Evolutionary conservation across 441 rosid genomes (phyloP).

Genomic region (Codiaeum variegatum): DNA sequence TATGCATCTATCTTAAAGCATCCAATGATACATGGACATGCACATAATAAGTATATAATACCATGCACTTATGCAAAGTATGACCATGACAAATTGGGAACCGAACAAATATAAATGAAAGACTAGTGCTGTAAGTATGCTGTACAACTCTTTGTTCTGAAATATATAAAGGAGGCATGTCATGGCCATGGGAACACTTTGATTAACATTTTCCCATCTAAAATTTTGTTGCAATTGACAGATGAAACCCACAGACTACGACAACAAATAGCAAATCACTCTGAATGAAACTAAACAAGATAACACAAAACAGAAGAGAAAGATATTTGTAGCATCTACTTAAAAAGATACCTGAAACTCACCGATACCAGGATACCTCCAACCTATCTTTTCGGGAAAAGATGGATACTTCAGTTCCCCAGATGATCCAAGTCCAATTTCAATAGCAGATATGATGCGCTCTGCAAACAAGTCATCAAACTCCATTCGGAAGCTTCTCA

Average conservation of each 20-base stretch:
- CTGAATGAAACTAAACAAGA: not conserved
- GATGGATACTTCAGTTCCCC: conserved; percentile 95
- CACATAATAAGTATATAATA: not conserved
- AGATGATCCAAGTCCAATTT: conserved; percentile 90
- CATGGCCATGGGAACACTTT: not conserved
- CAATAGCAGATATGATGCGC: conserved; percentile 64
- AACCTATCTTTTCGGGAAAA: conserved; percentile 86
- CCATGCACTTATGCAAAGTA: not conserved
- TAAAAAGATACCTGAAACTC: conserved; percentile 79
- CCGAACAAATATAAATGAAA: not conserved
- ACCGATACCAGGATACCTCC: conserved; percentile 99
- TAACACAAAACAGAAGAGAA: not conserved
- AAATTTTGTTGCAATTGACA: not conserved
- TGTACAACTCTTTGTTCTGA: too few relatives aligned
- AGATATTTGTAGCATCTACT: not conserved
- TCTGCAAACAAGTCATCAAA: conserved; percentile 73
- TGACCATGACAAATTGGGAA: not conserved
- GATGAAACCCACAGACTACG: not conserved
- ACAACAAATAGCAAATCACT: not conserved
- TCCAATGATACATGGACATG: not conserved
- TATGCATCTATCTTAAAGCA: not conserved
- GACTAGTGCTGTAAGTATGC: too few relatives aligned
- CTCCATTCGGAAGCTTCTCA: conserved; percentile 93
- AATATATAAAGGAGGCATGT: not conserved
- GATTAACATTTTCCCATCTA: not conserved